Base-by-base conservation (phyloP, 2,329 filamentous ascomycete species). In the Golovinomyces cichoracearum region DNA sequence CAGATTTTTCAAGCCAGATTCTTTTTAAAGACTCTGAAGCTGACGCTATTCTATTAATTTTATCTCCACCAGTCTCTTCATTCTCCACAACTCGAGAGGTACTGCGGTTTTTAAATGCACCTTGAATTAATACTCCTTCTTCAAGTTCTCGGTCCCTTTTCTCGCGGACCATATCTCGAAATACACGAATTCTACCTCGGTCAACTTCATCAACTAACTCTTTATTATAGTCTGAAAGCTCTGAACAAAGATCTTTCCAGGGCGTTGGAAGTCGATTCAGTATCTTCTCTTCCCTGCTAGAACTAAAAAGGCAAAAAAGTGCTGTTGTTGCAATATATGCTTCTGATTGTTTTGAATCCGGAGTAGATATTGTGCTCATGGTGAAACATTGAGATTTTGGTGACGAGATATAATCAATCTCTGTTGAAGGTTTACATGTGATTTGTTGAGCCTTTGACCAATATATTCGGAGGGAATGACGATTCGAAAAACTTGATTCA, bases 211-310 rank as follows among this genome's bases (percentile, higher is more conserved):
- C 82, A 4, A 74, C 65, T 48, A 80, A 69, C 40, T 71, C 73
- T 61, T 84, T 88, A 57, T 78, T 81, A 19, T 70, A 64, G 47
- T 78, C 74, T 0, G 76, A 68, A 50, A 93, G 72, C 59, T 95
- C 85, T 9, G 72, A 70, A 77, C 86, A 94, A 1, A 94, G 66
- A 54, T 93, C 82, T 60, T 83, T 77, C 81, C 84, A 98, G 1
- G 74, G 70, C 0, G 78, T 69, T 3, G 86, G 83, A 15, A 98
- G 67, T 47, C 82, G 74, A 53, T 93, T 62, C 51, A 79, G 80
- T 2, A 83, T 74, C 61, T 92, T 95, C 53, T 92, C 84, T 58
- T 95, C 88, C 0, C 74, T 64, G 15, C 77, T 82, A n/a, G 73
- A 71, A 1, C 76, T 75, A 54, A 85, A 93, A 0, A 93, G 69